Evolutionary conservation across 495 filamentous ascomycete species (phyloP), one percentile per base, ranked within the genome.

Genomic region (Jackrogersella minutella): DNA sequence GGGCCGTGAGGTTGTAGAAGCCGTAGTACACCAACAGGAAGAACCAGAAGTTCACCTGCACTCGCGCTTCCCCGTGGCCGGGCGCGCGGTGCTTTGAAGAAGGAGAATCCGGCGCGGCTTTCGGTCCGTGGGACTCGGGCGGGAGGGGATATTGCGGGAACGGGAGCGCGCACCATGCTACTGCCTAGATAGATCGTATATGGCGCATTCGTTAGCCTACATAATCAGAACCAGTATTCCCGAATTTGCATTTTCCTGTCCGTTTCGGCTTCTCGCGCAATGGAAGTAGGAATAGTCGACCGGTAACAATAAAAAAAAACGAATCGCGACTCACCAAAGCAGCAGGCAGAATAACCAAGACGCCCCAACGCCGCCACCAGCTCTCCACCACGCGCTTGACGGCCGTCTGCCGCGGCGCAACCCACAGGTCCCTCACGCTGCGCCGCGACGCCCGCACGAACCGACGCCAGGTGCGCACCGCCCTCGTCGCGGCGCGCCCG

Each of bases 21-120:
- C 84, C 84, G 71, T 89, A 89, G 76, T 88, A 89, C 37, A 87
- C 80, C 14, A 85, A 81, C 2, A 89, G 78, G 74, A 88, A 89
- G 77, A 87, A 87, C 86, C 86, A 88, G 65, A 89, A 89, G 76
- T 87, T 88, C 59, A 89, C 80, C 44, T 81, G 82, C 3, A 88
- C 86, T 24, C 79, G 79, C 8, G 84, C 82, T 52, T 82, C 78
- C 21, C 86, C 86, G 77, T 88, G 86, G 37, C 86, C 86, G 1
- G 86, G 86, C 0, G 74, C 73, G 37, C 80, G 80, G 33, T 76
- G 73, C 5, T 56, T 59, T n/a, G 55, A 44, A 13, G 65, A 41
- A 5, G 78, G 73, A 9, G 64, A 46, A 8, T 54, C 61, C 7
- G 51, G 56, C 39, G 19, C 40, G 19, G 44, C 34, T 19, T 50